Percentiles rank a stretch among this genome's conserved stretches.
These are phyloP conservation scores for Marvania coccoides DNA, from an alignment of 139 green algal species.

Conservation along the genomic window DNA sequence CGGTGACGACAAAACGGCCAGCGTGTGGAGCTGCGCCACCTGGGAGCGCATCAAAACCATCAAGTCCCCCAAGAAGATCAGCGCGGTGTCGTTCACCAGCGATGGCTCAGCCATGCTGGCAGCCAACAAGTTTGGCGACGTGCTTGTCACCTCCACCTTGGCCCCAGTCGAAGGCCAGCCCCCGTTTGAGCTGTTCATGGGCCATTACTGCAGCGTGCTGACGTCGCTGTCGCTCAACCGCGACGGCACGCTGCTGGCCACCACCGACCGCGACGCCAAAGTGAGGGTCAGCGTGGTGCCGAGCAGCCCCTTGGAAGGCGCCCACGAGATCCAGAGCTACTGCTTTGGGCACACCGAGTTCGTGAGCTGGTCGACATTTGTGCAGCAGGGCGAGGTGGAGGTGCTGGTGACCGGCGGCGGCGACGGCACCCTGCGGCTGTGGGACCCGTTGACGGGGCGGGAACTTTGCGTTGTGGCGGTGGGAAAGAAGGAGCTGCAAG, in stretches of 20 bases:
- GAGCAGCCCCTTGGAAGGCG: slow-evolving; percentile 32
- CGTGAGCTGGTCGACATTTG: slow-evolving; percentile 51
- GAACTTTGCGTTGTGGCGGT: background rate
- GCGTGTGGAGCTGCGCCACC: slow-evolving; percentile 23
- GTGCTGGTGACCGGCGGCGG: slow-evolving; percentile 54
- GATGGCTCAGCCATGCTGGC: slow-evolving; percentile 43
- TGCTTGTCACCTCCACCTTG: slow-evolving; percentile 33
- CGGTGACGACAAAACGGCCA: slow-evolving; percentile 47
- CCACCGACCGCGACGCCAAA: slow-evolving; percentile 67
- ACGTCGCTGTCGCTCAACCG: slow-evolving; percentile 47
- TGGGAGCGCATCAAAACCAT: slow-evolving; percentile 24
- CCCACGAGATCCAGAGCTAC: slow-evolving; percentile 73
- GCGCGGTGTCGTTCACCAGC: slow-evolving; percentile 45
- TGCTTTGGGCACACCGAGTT: slow-evolving; percentile 78
- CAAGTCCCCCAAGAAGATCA: slow-evolving; percentile 60
- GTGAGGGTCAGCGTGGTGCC: slow-evolving; percentile 55
- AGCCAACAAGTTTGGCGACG: slow-evolving; percentile 82
- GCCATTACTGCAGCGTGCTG: slow-evolving; percentile 75
- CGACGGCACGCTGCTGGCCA: slow-evolving; percentile 51
- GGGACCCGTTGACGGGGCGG: slow-evolving; percentile 38
- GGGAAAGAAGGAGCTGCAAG: background rate
- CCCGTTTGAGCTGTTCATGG: slow-evolving; percentile 54
- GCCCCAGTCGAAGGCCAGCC: background rate
- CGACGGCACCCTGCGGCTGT: slow-evolving; percentile 65
- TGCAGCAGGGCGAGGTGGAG: slow-evolving; percentile 6